phyloP scores from a whole-genome alignment of 176 grass and related monocot species.

The Triticum monococcum region DNA sequence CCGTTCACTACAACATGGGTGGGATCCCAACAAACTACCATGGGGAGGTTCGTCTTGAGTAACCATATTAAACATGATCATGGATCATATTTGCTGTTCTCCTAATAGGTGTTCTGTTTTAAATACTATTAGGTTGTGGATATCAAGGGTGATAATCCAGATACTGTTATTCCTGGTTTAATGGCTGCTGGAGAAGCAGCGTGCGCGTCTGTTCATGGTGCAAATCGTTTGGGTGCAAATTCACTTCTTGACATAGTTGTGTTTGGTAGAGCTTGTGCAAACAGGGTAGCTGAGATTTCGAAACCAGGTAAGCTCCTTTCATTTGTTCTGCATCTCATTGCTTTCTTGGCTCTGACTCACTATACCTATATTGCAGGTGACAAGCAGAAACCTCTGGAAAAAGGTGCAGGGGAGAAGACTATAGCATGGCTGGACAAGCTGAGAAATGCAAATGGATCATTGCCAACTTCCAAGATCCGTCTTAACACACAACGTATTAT shows the following conservation, averaged over 20 bases:
- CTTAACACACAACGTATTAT: conserved; percentile 80
- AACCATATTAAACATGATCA: conserved; percentile 12
- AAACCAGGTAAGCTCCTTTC: conserved; percentile 50
- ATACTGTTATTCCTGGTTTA: conserved; percentile 60
- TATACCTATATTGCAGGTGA: conserved; percentile 31
- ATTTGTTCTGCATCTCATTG: neutral
- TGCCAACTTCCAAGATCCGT: conserved; percentile 66
- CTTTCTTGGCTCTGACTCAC: conserved; percentile 11
- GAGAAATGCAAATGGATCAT: conserved; percentile 58
- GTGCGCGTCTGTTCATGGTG: conserved; percentile 86
- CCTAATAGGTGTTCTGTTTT: conserved; percentile 30
- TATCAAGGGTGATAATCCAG: conserved; percentile 59
- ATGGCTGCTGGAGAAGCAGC: conserved; percentile 79
- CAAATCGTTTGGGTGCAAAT: conserved; percentile 77
- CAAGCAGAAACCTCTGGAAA: conserved; percentile 59
- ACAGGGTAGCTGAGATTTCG: conserved; percentile 65
- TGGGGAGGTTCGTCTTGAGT: conserved; percentile 54
- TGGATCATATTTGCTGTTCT: neutral
- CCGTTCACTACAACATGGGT: conserved; percentile 99
- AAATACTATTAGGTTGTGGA: conserved; percentile 57
- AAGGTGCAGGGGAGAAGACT: conserved; percentile 57
- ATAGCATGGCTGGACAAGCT: conserved; percentile 72
- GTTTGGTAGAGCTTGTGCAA: conserved; percentile 81
- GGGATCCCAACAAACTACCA: conserved; percentile 97
- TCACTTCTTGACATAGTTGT: conserved; percentile 86